Percentiles rank a stretch among this genome's conserved stretches.
These are phyloP conservation scores for Globisporangium viniferum DNA, from an alignment of 352 stramenopile genomes.

Conservation along the genomic window DNA sequence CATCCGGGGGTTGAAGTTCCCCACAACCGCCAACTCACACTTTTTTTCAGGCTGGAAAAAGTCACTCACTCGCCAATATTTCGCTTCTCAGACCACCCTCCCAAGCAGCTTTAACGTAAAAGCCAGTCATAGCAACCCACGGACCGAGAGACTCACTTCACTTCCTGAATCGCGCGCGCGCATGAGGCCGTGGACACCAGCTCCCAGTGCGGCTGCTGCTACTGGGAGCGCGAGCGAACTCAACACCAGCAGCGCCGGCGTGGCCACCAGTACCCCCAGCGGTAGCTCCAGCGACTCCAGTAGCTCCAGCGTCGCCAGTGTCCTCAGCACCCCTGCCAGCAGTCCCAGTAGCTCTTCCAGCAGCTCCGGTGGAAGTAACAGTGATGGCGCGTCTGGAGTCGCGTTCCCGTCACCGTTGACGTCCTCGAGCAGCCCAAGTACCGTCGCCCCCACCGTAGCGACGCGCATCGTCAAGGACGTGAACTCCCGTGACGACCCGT, in stretches of 20 bases:
- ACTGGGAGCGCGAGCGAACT: neutral
- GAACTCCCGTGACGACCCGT: constrained; percentile 34
- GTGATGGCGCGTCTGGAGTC: constrained; percentile 21
- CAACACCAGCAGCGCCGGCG: neutral
- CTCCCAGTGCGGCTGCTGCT: neutral
- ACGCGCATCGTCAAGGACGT: constrained; percentile 23
- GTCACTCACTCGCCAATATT: neutral
- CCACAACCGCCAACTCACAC: neutral
- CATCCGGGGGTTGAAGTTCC: neutral
- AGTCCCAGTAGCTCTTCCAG: neutral
- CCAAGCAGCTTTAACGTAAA: neutral
- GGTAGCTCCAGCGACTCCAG: neutral
- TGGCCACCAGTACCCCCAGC: neutral
- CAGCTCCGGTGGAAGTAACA: neutral
- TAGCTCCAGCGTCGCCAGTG: neutral
- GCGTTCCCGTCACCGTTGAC: constrained; percentile 8
- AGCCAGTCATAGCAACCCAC: neutral
- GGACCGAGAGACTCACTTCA: neutral
- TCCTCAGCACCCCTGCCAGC: neutral
- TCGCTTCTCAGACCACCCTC: neutral
- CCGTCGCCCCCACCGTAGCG: neutral
- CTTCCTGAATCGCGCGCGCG: neutral
- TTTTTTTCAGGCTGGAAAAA: neutral
- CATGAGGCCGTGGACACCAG: neutral
- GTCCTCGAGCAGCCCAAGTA: neutral